A percentile compares a stretch with the other conserved stretches of the same genome.
These are phyloP conservation scores for Scutellaria baicalensis DNA, from an alignment of 257 asterid genomes.

Conservation along the genomic window DNA sequence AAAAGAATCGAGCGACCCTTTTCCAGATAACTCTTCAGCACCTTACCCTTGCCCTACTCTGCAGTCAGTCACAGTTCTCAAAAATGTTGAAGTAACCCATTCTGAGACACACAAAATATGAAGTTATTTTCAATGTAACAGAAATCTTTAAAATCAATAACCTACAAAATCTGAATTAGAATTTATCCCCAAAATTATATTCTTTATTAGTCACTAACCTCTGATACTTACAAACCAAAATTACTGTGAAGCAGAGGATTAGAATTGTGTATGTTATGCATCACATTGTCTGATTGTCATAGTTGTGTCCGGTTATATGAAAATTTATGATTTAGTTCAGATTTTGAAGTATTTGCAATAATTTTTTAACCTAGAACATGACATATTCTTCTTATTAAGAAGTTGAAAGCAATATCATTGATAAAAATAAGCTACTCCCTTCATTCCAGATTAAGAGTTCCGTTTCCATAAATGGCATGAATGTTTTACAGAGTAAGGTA, in stretches of 20 bases:
- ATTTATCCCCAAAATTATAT: not conserved
- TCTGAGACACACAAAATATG: not conserved
- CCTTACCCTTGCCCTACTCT: not conserved
- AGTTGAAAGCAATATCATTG: not conserved
- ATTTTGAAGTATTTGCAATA: not conserved
- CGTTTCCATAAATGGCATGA: not conserved
- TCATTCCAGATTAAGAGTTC: not conserved
- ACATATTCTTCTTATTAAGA: not conserved
- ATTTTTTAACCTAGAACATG: not conserved
- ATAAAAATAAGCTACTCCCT: not conserved
- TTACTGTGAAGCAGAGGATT: not conserved
- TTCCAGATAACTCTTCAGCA: not conserved
- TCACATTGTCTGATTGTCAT: no score
- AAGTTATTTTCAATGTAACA: not conserved
- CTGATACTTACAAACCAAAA: not conserved
- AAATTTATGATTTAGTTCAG: not conserved
- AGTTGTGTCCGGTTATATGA: not conserved
- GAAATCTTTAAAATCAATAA: no score
- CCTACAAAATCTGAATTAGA: not conserved
- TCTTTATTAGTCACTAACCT: not conserved
- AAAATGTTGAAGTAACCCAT: not conserved
- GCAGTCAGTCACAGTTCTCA: not conserved
- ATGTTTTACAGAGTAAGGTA: not conserved
- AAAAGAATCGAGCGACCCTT: constrained; percentile 28
- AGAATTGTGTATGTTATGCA: not conserved